phyloP scores from a whole-genome alignment of 768 basidiomycete species.

The Sarcomyxa edulis region DNA sequence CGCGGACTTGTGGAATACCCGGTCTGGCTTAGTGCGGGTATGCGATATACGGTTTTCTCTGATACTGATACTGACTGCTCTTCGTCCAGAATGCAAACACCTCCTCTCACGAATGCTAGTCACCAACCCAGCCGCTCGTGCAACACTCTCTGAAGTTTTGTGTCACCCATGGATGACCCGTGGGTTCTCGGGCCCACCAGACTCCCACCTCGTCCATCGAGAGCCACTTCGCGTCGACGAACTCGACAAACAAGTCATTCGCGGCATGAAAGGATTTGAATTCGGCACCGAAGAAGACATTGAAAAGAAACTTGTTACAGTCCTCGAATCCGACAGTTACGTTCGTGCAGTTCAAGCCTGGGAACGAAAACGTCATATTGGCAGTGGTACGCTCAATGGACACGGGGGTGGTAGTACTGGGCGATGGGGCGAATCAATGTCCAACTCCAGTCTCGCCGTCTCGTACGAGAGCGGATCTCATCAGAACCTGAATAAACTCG shows the following conservation, averaged over 20 bases:
- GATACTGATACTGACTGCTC: slow-evolving; percentile 5
- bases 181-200: slow-evolving; percentile 75
- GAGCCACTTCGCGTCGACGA: slow-evolving; percentile 88
- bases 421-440: slow-evolving; percentile 54
- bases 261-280: slow-evolving; percentile 94
- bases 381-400: slow-evolving; percentile 24
- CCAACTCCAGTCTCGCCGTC: slow-evolving; percentile 66
- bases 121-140: slow-evolving; percentile 83
- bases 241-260: slow-evolving; percentile 80
- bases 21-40: slow-evolving; percentile 91
- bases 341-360: slow-evolving; percentile 66
- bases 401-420: slow-evolving; percentile 31
- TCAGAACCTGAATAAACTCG: slow-evolving; percentile 31
- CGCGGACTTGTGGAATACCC: slow-evolving; percentile 96
- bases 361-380: slow-evolving; percentile 59
- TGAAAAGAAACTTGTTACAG: slow-evolving; percentile 59
- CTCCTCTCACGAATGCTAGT: slow-evolving; percentile 94
- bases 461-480: slow-evolving; percentile 47
- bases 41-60: slow-evolving; percentile 15
- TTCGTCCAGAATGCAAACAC: slow-evolving; percentile 80
- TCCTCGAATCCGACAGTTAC: slow-evolving; percentile 80
- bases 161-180: slow-evolving; percentile 90
- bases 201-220: slow-evolving; percentile 81
- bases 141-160: slow-evolving; percentile 80
- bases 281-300: slow-evolving; percentile 90